Conservation (phyloP, 495 filamentous ascomycete species). For the Penicillium antarcticum region DNA sequence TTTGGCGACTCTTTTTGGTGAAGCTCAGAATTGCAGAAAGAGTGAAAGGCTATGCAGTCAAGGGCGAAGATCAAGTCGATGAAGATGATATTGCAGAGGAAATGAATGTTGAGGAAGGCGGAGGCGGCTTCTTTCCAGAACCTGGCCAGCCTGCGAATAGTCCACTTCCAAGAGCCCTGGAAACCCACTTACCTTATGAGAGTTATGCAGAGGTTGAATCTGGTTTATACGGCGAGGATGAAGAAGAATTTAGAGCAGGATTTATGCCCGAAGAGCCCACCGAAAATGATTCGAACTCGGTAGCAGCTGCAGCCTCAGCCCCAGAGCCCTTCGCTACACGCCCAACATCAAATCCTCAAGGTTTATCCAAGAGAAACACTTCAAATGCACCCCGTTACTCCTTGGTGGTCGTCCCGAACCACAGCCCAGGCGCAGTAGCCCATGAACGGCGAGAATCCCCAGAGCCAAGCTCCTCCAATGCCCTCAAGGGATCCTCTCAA, state of each 20-base stretch:
- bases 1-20: slow-evolving; percentile 76
- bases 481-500: slow-evolving; percentile 17
- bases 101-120: slow-evolving; percentile 19
- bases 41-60: slow-evolving; percentile 59
- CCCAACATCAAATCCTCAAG: background rate
- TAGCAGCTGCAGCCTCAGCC: background rate
- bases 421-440: background rate
- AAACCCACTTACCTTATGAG: background rate
- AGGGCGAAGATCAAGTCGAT: slow-evolving; percentile 40
- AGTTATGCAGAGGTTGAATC: background rate
- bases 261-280: slow-evolving; percentile 22
- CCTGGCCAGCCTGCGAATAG: slow-evolving; percentile 30
- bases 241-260: slow-evolving; percentile 8
- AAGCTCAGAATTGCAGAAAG: slow-evolving; percentile 75
- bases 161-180: slow-evolving; percentile 5
- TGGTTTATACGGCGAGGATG: background rate
- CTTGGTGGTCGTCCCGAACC: slow-evolving; percentile 31
- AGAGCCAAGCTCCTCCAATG: background rate
- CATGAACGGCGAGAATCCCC: background rate
- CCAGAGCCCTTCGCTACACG: background rate
- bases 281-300: background rate
- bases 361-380: background rate
- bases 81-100: slow-evolving; percentile 12
- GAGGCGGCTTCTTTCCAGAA: slow-evolving; percentile 47
- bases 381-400: slow-evolving; percentile 22